phyloP scores from a whole-genome alignment of 2,329 filamentous ascomycete genomes.

The Colletotrichum sp. region DNA sequence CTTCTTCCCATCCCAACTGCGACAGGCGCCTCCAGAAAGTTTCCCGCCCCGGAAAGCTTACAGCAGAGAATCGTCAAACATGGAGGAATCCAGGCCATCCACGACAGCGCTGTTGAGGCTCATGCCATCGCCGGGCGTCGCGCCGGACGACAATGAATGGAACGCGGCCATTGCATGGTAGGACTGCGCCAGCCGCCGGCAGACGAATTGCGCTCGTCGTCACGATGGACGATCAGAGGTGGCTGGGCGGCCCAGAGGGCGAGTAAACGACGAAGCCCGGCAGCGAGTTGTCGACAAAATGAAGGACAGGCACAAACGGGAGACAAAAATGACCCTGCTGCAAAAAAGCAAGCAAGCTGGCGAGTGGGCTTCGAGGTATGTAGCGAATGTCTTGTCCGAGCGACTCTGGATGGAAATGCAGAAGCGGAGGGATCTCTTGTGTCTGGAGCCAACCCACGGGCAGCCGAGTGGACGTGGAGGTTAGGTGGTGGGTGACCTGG shows the following conservation, averaged over 20 bases:
- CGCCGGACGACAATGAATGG: conserved; percentile 57
- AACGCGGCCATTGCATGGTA: conserved; percentile 63
- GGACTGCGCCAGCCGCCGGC: conserved; percentile 26
- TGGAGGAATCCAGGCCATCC: conserved; percentile 55
- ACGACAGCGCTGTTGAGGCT: conserved; percentile 50
- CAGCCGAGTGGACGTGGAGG: not conserved
- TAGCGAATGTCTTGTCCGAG: conserved; percentile 14
- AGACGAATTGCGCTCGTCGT: conserved; percentile 10
- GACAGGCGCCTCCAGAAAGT: not conserved
- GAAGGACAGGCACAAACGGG: not conserved
- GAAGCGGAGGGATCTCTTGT: conserved; percentile 10
- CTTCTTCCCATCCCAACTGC: conserved; percentile 9
- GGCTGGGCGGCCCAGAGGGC: not conserved
- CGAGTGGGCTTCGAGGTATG: not conserved
- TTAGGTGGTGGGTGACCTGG: not conserved
- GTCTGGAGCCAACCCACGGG: not conserved
- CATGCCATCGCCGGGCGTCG: conserved; percentile 51
- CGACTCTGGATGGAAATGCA: conserved; percentile 5
- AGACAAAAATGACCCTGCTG: not conserved
- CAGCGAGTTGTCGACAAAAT: not conserved
- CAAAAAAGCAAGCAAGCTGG: not conserved
- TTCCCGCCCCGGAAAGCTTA: conserved; percentile 35
- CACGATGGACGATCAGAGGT: not conserved
- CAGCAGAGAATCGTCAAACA: conserved; percentile 63
- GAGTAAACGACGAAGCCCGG: not conserved